Evolutionary conservation across 257 asterid genomes (phyloP), one percentile per base, ranked within the genome.

Genomic region (Solanum gracilifrons): DNA sequence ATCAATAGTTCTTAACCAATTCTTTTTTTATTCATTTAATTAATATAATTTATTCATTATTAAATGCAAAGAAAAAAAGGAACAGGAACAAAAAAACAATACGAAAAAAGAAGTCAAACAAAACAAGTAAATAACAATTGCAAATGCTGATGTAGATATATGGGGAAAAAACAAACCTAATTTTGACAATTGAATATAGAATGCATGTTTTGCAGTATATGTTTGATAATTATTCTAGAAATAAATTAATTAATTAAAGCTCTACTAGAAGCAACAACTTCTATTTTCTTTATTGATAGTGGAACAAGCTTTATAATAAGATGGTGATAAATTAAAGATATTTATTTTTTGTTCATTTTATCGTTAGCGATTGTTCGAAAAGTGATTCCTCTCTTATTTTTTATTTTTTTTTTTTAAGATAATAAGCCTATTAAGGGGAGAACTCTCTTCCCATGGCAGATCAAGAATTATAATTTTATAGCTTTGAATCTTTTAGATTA

Each of bases 361-460:
- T 0, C 0, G 1, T 4, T 1, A 4, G 6, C 6, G 2, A 46
- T 13, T 46, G 21, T 51, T 0, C 9, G 1, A 51, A 0, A 8
- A 51, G n/a, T 1, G 2, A 51, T 6, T 51, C 10, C 23, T 18
- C 62, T 51, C 10, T 51, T 51, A 2, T 51, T 51, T 51, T 43
- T 6, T 1, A 2, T 16, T 18, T 48, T 13, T 43, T 0, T 5
- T 48, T 6, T 51, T 51, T 48, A 5, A 51, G 23, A 16, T 2
- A 0, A 16, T 0, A 48, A 51, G 21, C 4, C 4, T 51, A 51
- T 51, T 18, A 51, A 6, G n/a, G 4, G 0, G 62, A 51, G 62
- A 51, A 18, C 9, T 51, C 0, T 51, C 9, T 51, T 51, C 0
- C 1, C 10, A 18, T 51, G 1, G 0, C 5, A 0, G 41, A 71